A percentile compares a stretch with the other conserved stretches of the same genome.
phyloP scores from a whole-genome alignment of 2,329 filamentous ascomycete species.

The Penicillium paneum region DNA sequence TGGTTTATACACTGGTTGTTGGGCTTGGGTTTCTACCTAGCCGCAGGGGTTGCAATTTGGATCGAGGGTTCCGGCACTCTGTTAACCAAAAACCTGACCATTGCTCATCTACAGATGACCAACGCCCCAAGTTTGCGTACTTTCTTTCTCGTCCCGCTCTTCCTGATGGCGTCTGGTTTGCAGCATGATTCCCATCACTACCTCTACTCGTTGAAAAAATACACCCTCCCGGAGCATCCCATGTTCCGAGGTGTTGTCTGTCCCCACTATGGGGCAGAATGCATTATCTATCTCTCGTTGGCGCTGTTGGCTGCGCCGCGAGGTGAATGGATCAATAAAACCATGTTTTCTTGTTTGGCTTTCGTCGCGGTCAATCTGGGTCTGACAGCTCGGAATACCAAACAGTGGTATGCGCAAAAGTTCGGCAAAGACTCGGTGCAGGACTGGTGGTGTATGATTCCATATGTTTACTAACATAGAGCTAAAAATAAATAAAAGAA shows the following conservation, averaged over 20 bases:
- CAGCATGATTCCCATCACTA: constrained; percentile 74
- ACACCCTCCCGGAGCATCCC: constrained; percentile 72
- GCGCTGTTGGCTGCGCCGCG: constrained; percentile 69
- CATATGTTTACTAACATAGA: constrained; percentile 41
- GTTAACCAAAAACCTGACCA: constrained; percentile 31
- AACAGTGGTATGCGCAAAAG: constrained; percentile 71
- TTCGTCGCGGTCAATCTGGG: constrained; percentile 80
- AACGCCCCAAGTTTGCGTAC: constrained; percentile 50
- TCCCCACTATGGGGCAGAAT: constrained; percentile 90
- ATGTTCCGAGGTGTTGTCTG: constrained; percentile 72
- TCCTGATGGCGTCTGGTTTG: constrained; percentile 65
- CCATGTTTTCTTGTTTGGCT: constrained; percentile 64
- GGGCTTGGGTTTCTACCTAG: constrained; percentile 73
- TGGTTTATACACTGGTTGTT: constrained; percentile 79
- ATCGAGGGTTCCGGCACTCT: constrained; percentile 66
- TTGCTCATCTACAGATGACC: constrained; percentile 38
- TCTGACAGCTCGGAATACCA: constrained; percentile 74
- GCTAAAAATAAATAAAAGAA: constrained; percentile 1
- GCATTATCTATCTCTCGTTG: constrained; percentile 76
- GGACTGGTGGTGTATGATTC: constrained; percentile 72
- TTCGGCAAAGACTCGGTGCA: constrained; percentile 67
- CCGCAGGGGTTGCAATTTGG: constrained; percentile 74
- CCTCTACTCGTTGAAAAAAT: constrained; percentile 70
- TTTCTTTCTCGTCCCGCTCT: constrained; percentile 58
- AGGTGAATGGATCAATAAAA: constrained; percentile 65